Conservation (phyloP, 2,329 filamentous ascomycete genomes). For the Sporothrix luriei region DNA sequence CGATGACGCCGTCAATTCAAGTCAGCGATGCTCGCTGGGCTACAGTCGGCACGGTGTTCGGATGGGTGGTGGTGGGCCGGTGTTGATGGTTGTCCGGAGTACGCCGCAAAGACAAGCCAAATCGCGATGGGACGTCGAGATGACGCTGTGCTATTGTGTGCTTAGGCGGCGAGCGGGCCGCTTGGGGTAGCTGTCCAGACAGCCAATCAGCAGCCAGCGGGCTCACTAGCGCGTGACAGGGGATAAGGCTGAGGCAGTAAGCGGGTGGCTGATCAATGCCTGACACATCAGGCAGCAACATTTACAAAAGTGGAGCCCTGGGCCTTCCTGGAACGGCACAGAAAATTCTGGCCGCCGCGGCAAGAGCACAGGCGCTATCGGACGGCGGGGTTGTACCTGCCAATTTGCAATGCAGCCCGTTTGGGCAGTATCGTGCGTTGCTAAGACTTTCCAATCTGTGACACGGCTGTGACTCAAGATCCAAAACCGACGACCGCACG, state of each 20-base stretch:
- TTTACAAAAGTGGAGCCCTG: slow-evolving; percentile 2
- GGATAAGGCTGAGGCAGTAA: slow-evolving; percentile 1
- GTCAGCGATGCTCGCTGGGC: too few relatives aligned
- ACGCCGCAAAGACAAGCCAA: neutral
- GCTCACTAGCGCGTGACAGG: slow-evolving; percentile 1
- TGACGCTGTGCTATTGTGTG: slow-evolving; percentile 17
- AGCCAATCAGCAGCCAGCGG: slow-evolving; percentile 19
- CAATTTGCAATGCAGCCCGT: slow-evolving; percentile 20
- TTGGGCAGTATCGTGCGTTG: slow-evolving; percentile 3
- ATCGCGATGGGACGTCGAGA: slow-evolving; percentile 15
- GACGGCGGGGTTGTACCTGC: slow-evolving; percentile 25
- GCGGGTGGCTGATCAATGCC: slow-evolving; percentile 23
- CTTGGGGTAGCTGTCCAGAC: slow-evolving; percentile 24
- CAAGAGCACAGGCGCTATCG: neutral
- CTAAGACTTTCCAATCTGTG: slow-evolving; percentile 21
- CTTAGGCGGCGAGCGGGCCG: neutral
- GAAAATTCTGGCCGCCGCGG: slow-evolving; percentile 8
- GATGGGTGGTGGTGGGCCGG: neutral
- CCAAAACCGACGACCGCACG: slow-evolving; percentile 13
- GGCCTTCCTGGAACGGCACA: neutral
- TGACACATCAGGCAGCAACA: slow-evolving; percentile 30
- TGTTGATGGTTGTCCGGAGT: neutral
- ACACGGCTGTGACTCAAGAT: slow-evolving; percentile 29
- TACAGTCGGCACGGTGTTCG: neutral
- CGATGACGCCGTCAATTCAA: neutral